Evolutionary conservation across 2,329 filamentous ascomycete species (phyloP), one percentile per base, ranked within the genome.

Genomic region (Fusarium continuum): DNA sequence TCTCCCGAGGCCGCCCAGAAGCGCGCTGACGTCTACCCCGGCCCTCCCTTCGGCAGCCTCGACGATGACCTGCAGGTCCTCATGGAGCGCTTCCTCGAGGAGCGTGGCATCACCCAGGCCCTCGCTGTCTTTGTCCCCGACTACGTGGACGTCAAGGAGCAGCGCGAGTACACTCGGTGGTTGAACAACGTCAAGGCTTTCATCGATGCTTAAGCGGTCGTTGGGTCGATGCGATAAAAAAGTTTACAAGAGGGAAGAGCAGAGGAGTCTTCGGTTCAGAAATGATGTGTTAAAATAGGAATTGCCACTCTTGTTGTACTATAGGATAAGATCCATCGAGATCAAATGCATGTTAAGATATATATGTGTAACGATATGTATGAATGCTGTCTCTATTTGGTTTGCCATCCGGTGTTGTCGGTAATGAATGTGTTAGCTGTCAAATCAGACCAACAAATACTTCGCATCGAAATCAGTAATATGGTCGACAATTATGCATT

Each of bases 101-200:
- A 97, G 85, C 88, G 95, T 70, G 95, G 94, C 65, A 87, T 99
- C 79, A 92, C 94, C 73, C 88, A 90, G 70, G 86, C 89, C 56
- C 85, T 99, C 71, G 94, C 93, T 49, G 81, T 93, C 68, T 97
- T 98, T 78, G 89, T 96, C 38, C 92, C 93, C 31, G 93, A 98
- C 77, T 99, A 97, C 81, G 93, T 98, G 74, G 93, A 98, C 76
- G 87, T 91, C 80, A 99, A 99, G 89, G 95, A 99, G 87, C 94
- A 98, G 87, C 91, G 88, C 80, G 95, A 99, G 85, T 99, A 99
- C 79, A 82, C 96, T 61, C 82, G 85, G 67, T 99, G 96, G 95
- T 82, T 99, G 77, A 85, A 88, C 77, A 91, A 91, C 75, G 85
- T 97, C 78, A 95, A 94, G 87, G 82, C 80, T 64, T 97, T 98